Base-by-base conservation (phyloP, 805 yeast genomes). In the Dipodascopsis tothii region DNA sequence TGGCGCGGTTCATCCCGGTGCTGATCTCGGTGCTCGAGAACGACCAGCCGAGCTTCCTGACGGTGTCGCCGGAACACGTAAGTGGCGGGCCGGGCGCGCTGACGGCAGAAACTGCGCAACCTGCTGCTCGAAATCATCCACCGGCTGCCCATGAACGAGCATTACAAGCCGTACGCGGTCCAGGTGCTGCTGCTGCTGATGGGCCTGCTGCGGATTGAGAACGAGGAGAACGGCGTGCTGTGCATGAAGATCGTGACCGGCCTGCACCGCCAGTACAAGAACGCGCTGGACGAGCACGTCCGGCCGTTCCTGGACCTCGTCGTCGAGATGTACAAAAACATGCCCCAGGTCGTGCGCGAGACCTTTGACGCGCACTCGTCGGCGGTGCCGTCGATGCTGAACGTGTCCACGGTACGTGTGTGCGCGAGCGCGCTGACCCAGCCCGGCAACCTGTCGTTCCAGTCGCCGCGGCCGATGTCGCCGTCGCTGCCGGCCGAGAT, bases 221-320 rank as follows among this genome's bases (percentile, higher is more conserved):
- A 92, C 60, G 99, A 94, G 62, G 96, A 88, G 49, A 92, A 92
- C 61, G 97, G 97, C 40, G 85, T 87, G 1, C 70, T 86, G 40
- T 82, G 94, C 61, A 78, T 92, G 82, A 87, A 85, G 60, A 80
- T 86, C 43, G 72, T 88, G 39, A 85, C 96, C 16, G 75, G 82
- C 23, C 66, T 90, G 38, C 95, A 88, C 66, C 83, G 92, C 61
- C 77, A 88, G 1, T 90, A 83, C 67, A 90, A 85, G 65, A 59
- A 72, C 11, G 67, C 70, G 20, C 66, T 88, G 41, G 68, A 73
- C 16, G 87, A 78, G 16, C 78, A 80, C 53, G 95, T 90, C 2
- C 80, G 75, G 49, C 79, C 81, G 2, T 94, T 92, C 54, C 75
- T 90, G 32, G 82, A 78, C 35, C 68, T 87, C 18, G 82, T 94